Evolutionary conservation across 768 basidiomycete genomes (phyloP).

Genomic region (Leccinum imitatum): DNA sequence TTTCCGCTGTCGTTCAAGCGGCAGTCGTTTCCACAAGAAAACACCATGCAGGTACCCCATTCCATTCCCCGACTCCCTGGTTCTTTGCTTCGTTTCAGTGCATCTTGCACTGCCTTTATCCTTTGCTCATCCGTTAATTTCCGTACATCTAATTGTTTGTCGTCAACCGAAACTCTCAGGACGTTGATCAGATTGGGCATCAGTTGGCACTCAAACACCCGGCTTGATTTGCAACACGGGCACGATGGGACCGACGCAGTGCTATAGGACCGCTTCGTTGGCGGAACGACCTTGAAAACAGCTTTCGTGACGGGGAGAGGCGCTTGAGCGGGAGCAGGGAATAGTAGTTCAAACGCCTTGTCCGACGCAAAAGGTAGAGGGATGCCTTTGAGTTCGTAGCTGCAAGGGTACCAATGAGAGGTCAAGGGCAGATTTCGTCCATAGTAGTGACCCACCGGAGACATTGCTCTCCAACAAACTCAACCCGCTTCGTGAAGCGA

Average conservation of each 20-base stretch:
- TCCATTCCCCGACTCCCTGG: constrained; percentile 72
- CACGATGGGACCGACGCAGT: constrained; percentile 60
- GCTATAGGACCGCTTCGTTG: constrained; percentile 52
- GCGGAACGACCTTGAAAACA: constrained; percentile 51
- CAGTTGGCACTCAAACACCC: constrained; percentile 90
- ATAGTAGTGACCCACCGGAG: constrained; percentile 55
- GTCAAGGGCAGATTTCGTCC: neutral
- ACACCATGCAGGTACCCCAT: constrained; percentile 91
- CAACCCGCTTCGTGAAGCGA: constrained; percentile 72
- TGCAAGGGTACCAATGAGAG: constrained; percentile 29
- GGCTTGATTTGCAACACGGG: constrained; percentile 58
- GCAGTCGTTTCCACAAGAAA: constrained; percentile 85
- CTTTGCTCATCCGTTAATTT: constrained; percentile 67
- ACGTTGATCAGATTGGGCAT: constrained; percentile 93
- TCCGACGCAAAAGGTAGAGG: constrained; percentile 89
- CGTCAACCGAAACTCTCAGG: constrained; percentile 40
- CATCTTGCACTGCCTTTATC: constrained; percentile 55
- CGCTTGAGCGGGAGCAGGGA: constrained; percentile 50
- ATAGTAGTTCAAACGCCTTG: constrained; percentile 67
- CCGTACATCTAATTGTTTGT: constrained; percentile 25
- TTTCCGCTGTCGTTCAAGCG: constrained; percentile 44
- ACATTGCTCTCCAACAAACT: constrained; percentile 77
- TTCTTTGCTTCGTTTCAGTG: constrained; percentile 47
- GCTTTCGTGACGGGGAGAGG: constrained; percentile 59
- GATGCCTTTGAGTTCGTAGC: constrained; percentile 84